Base-by-base conservation (phyloP, 164 flowering plant genomes). In the Cinnamomum chago region DNA sequence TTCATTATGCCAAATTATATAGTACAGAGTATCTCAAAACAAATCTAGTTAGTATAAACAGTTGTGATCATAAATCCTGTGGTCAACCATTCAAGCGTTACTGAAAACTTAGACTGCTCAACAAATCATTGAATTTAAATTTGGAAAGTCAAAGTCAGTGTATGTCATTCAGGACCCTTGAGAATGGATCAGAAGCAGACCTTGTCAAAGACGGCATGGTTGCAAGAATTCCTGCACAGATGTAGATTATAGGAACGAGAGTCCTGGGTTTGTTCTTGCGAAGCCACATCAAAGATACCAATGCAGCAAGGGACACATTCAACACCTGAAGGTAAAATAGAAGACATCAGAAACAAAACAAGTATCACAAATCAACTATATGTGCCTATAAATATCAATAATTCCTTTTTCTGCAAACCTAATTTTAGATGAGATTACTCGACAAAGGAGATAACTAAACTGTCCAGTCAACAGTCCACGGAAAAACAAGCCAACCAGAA, bases 271-370 rank as follows among this genome's bases (percentile, higher is more conserved):
- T 95, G 87, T 92, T 95, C 81, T 95, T 95, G 77, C 98, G 83
- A 5, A 93, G 97, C 99, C 99, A 95, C 89, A 93, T 93, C 84
- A 95, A 83, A 75, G 99, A 95, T 64, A 97, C 97, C 84, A 95
- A 71, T 62, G 98, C 97, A 82, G 99, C 95, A 74, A 95, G 97
- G 35, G 99, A 93, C 74, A 95, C 83, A 67, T 88, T 87, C 77
- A 93, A 83, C 75, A 92, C 95, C 99, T 95, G 87, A 71, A 14
- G 25, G 22, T 58, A 68, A 23, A 68, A 68, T 7, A 68, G 13
- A 40, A 68, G 2, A 68, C 40, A 13, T 15, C 2, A 68, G 51
- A 20, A 40, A 68, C 33, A 33, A 30, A 30, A 30, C n/a, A 15
- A 17, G n/a, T 55, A 4, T 55, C 60, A 18, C 60, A 14, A 27